Base-by-base conservation (phyloP, 1,284 basidiomycete species). In the Grifola frondosa region DNA sequence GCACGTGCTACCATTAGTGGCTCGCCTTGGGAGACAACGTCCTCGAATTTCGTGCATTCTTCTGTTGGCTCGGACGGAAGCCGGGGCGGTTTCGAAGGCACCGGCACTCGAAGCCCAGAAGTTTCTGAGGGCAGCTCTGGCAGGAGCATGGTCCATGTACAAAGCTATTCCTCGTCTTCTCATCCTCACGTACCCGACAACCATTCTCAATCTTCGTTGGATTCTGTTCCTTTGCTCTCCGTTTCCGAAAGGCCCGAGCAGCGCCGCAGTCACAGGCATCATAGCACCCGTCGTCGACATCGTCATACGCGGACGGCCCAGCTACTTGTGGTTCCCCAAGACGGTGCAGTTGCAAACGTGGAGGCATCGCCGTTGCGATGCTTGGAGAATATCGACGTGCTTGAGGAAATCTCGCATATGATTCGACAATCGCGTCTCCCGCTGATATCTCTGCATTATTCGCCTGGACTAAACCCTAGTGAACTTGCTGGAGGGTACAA, bases 361-460 rank as follows among this genome's bases (percentile, higher is more conserved):
- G n/a, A n/a, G n/a, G n/a, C n/a, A n/a, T n/a, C n/a, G n/a, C n/a
- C n/a, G n/a, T n/a, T n/a, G n/a, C n/a, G n/a, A n/a, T n/a, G n/a
- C n/a, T n/a, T 10, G 34, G 40, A 37, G 30, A 12, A 16, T 20
- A 7, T 30, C 19, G 48, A 50, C 40, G 45, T 48, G 17, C 20
- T 51, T 17, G 36, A 45, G 9, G 49, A 51, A 30, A 51, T 51
- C 20, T 16, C n/a, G 45, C 37, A 40, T 33, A 44, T 48, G 49
- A 28, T 48, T 24, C 1, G 6, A 30, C 22, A 9, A 13, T 35
- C 49, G 29, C 39, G 40, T 12, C 17, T 13, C 24, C 42, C 49
- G 40, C 28, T 45, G 8, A 9, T 51, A 1, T 31, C 31, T 13
- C 13, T n/a, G 20, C 21, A 13, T 32, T n/a, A 23, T 5, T 7